These are phyloP conservation scores for Zancudomyces culisetae DNA, from an alignment of 371 early-diverging fungal genomes.

Conservation along the genomic window DNA sequence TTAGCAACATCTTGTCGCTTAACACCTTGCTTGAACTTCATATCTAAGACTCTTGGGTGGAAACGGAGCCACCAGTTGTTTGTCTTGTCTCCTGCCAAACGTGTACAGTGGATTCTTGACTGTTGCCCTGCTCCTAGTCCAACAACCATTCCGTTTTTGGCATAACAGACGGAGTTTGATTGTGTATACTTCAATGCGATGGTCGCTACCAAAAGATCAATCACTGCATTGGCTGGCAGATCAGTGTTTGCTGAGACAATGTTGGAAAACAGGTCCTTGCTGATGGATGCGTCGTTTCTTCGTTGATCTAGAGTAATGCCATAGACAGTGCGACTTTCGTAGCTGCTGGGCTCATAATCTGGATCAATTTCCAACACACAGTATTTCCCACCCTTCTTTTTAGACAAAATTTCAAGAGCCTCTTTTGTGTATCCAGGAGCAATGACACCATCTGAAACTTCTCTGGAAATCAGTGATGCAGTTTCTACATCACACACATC, in stretches of 20 bases:
- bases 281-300: conserved; percentile 67
- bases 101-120: conserved; percentile 92
- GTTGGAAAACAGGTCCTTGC: conserved; percentile 51
- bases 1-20: conserved; percentile 93
- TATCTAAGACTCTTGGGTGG: conserved; percentile 71
- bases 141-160: conserved; percentile 93
- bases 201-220: conserved; percentile 85
- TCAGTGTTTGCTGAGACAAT: conserved; percentile 61
- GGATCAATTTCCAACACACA: conserved; percentile 85
- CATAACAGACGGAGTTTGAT: conserved; percentile 94
- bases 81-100: conserved; percentile 95
- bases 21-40: conserved; percentile 64
- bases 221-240: conserved; percentile 43
- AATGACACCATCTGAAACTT: conserved; percentile 93
- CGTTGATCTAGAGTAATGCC: conserved; percentile 79
- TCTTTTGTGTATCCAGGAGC: conserved; percentile 76
- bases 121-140: conserved; percentile 97
- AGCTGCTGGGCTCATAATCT: conserved; percentile 55
- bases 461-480: conserved; percentile 84
- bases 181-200: conserved; percentile 96
- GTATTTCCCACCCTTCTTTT: conserved; percentile 95
- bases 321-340: conserved; percentile 85
- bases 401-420: conserved; percentile 72
- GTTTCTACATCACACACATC: conserved; percentile 76
- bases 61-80: conserved; percentile 96